Evolutionary conservation across 805 yeast genomes (phyloP).

Genomic region (Spathaspora passalidarum): DNA sequence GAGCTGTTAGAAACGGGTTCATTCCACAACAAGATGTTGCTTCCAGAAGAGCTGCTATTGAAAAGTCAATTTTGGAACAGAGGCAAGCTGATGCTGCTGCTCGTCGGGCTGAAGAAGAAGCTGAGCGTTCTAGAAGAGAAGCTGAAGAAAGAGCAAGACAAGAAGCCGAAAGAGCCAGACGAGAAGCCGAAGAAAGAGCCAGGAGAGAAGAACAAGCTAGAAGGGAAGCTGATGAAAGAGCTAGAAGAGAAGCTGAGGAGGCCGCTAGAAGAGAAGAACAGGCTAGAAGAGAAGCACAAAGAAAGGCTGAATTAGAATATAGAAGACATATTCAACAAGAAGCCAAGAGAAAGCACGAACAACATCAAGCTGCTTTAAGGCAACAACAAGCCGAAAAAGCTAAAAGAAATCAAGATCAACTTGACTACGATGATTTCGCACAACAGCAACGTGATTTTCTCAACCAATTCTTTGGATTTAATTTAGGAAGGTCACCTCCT

Average conservation of each 20-base stretch:
- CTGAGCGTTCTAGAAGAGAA: constrained; percentile 4
- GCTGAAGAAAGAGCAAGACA: constrained; percentile 8
- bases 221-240: constrained; percentile 6
- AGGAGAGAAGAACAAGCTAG: constrained; percentile 9
- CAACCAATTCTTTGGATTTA: constrained; percentile 17
- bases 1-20: too few species aligned
- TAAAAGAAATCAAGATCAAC: constrained; percentile 4
- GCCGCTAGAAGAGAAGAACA: constrained; percentile 5
- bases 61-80: background rate
- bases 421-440: constrained; percentile 7
- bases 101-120: constrained; percentile 7
- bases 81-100: constrained; percentile 5
- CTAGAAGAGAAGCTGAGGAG: constrained; percentile 8
- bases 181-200: constrained; percentile 7
- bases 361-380: constrained; percentile 4
- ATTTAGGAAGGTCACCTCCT: background rate
- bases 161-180: constrained; percentile 8
- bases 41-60: too few species aligned
- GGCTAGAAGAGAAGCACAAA: constrained; percentile 1
- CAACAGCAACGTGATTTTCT: constrained; percentile 25
- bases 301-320: constrained; percentile 3
- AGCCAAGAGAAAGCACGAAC: constrained; percentile 3
- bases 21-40: too few species aligned
- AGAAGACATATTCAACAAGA: constrained; percentile 4
- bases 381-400: constrained; percentile 2